These are phyloP conservation scores for Aegilops tauschii DNA, from an alignment of 176 grass and related monocot genomes.

Conservation along the genomic window DNA sequence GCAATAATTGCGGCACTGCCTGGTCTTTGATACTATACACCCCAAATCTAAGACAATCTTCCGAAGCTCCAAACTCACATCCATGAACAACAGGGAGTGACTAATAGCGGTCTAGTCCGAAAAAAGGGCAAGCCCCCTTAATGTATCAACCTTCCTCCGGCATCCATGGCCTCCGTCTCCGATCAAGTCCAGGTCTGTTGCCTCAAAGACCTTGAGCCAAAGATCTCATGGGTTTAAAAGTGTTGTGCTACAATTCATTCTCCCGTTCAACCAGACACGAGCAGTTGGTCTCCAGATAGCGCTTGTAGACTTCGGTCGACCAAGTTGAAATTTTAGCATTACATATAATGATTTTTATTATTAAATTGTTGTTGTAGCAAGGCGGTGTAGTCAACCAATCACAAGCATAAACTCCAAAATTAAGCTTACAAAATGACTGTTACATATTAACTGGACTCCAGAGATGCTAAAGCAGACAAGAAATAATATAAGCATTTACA, in stretches of 20 bases:
- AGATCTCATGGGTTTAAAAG: not conserved
- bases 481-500: no score
- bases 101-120: not conserved
- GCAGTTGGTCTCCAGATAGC: not conserved
- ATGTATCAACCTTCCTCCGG: not conserved
- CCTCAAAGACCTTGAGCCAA: not conserved
- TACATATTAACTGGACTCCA: no score
- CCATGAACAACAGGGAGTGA: not conserved
- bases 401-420: no score
- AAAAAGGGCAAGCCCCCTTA: not conserved
- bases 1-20: not conserved
- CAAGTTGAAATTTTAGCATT: no score
- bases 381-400: no score
- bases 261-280: not conserved
- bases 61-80: not conserved
- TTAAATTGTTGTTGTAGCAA: no score
- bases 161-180: not conserved
- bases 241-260: not conserved
- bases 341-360: no score
- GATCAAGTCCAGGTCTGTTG: not conserved
- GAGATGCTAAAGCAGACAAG: no score
- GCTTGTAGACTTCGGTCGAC: no score
- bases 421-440: no score
- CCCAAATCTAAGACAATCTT: not conserved
- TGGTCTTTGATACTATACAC: not conserved